Base-by-base conservation (phyloP, 2,329 filamentous ascomycete species). In the Diaporthe sp. region DNA sequence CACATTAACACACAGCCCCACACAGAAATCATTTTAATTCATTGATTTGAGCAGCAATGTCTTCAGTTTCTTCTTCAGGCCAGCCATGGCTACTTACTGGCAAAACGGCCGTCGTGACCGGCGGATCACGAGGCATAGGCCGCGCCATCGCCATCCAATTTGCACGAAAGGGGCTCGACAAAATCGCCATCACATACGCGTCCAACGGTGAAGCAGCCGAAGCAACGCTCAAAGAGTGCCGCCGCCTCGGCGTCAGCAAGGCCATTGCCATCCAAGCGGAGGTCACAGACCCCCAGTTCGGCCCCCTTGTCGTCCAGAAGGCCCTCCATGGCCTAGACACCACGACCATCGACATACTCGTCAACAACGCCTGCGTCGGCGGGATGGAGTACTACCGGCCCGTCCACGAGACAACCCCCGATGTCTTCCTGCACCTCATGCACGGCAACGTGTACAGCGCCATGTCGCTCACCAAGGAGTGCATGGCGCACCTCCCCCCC, bases 51-150 rank as follows among this genome's bases (percentile, higher is more conserved):
- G 17, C 19, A 49, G 22, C 22, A 51, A 31, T 55, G 51, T 55
- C 51, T 28, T 12, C n/a, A 55, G 12, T 13, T 55, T 28, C 51
- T 55, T 28, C 51, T 55, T 55, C 51, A 1, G 9, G 9, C 9
- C 37, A 61, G 22, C 58, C 58, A 17, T 42, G 58, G 58, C 19
- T 25, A 4, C 58, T 61, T 1, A 25, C 58, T 82, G 78, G 78
- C 17, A 82, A 81, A 60, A 72, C 80, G 15, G 81, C 80, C 34
- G 84, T 91, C 12, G 90, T 92, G 79, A 82, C 80, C 0, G 81
- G 81, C 13, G 78, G 79, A n/a, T 82, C 81, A 5, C 76, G 81
- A 25, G 79, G 80, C 4, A 80, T 83, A 17, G 82, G 81, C 85
- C 89, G 82, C 42, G 87, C 74, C 4, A 81, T 82, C 58, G 79